Evolutionary conservation across 108 stramenopile species (phyloP).

Genomic region (Cyclotella distinguenda): DNA sequence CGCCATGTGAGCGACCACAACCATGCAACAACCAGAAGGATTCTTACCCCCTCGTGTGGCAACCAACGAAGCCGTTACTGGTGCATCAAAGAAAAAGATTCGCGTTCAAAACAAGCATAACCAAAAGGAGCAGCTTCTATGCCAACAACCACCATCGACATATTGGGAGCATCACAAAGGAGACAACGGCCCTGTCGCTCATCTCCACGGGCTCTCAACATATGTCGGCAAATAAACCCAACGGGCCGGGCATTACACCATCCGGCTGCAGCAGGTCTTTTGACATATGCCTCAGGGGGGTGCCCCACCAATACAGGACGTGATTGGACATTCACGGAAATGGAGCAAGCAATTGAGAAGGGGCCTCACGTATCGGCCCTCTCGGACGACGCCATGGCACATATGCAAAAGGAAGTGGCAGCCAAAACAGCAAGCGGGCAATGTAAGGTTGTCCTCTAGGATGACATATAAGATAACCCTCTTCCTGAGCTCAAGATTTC

Average conservation of each 20-base stretch:
- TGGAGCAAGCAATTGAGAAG: conserved; percentile 10
- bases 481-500: conserved; percentile 24
- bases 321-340: conserved; percentile 13
- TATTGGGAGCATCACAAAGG: no score
- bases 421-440: conserved; percentile 9
- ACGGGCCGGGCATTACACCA: conserved; percentile 12
- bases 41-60: no score
- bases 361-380: conserved; percentile 24
- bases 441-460: conserved; percentile 9
- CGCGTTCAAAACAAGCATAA: no score
- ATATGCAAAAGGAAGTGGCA: conserved; percentile 5
- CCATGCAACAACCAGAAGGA: no score
- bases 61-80: no score
- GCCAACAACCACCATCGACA: no score
- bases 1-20: no score
- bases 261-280: background rate
- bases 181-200: no score
- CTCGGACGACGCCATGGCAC: conserved; percentile 5
- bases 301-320: conserved; percentile 11
- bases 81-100: no score
- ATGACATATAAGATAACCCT: conserved; percentile 8
- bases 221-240: no score
- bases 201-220: no score
- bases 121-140: no score
- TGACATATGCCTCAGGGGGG: conserved; percentile 18